Evolutionary conservation across 148 eudicot species (phyloP).

Genomic region (Hydrangea macrophylla): DNA sequence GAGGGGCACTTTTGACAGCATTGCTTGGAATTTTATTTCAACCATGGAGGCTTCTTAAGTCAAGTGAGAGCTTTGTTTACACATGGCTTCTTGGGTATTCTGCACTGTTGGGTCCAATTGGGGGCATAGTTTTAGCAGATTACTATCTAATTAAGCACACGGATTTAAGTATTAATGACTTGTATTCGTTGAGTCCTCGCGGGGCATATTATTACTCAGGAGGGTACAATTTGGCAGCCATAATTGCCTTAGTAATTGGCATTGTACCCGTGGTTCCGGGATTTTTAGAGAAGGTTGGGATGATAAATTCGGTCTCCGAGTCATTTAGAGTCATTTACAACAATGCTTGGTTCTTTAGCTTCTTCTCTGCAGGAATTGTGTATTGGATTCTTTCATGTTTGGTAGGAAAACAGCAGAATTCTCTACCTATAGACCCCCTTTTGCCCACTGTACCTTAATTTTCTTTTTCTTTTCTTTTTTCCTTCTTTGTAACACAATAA

Average conservation of each 20-base stretch:
- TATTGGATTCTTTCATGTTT: constrained; percentile 54
- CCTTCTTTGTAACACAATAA: not conserved
- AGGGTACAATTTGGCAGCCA: constrained; percentile 80
- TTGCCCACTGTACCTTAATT: constrained; percentile 26
- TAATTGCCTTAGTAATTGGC: constrained; percentile 55
- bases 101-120: constrained; percentile 88
- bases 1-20: constrained; percentile 83
- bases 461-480: not conserved
- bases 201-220: constrained; percentile 70
- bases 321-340: constrained; percentile 47
- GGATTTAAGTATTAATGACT: constrained; percentile 43
- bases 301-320: constrained; percentile 42
- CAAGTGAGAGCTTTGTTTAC: constrained; percentile 94
- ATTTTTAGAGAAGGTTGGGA: constrained; percentile 57
- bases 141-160: constrained; percentile 60
- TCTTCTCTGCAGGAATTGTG: constrained; percentile 64
- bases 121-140: constrained; percentile 76
- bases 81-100: constrained; percentile 97
- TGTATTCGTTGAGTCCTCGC: constrained; percentile 49
- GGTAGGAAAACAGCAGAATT: constrained; percentile 19
- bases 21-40: constrained; percentile 80
- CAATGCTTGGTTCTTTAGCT: constrained; percentile 96
- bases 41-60: constrained; percentile 88
- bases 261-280: constrained; percentile 89
- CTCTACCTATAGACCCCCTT: constrained; percentile 40